Percentiles rank a stretch among this genome's conserved stretches.
Evolutionary conservation across 2,329 filamentous ascomycete species (phyloP).

Genomic region (Corynespora cassiicola): DNA sequence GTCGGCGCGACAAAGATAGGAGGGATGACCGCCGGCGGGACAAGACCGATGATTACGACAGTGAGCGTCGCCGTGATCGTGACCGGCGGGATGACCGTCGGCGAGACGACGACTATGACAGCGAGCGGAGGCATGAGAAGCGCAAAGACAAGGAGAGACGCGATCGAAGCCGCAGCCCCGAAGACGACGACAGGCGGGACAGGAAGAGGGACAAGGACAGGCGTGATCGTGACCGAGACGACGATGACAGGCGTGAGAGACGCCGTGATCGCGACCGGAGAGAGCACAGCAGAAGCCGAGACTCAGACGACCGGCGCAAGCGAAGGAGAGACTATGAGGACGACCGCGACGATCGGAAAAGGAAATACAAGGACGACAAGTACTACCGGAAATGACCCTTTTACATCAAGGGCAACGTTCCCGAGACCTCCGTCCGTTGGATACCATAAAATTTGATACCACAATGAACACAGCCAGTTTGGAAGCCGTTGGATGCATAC

Average conservation of each 20-base stretch:
- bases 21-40: too few species aligned
- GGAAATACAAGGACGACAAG: slow-evolving; percentile 21
- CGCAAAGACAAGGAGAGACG: slow-evolving; percentile 2
- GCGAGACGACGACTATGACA: slow-evolving; percentile 22
- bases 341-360: slow-evolving; percentile 25
- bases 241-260: slow-evolving; percentile 9
- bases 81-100: slow-evolving; percentile 23
- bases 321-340: slow-evolving; percentile 28
- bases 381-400: too few species aligned
- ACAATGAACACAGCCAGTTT: neutral
- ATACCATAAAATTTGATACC: too few species aligned
- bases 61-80: slow-evolving; percentile 22
- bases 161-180: slow-evolving; percentile 3
- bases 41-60: slow-evolving; percentile 10
- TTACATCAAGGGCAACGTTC: too few species aligned
- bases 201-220: slow-evolving; percentile 27
- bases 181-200: slow-evolving; percentile 7
- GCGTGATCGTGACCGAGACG: slow-evolving; percentile 25
- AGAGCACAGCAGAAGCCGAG: slow-evolving; percentile 19
- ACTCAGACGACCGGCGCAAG: slow-evolving; percentile 30
- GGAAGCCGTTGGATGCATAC: neutral
- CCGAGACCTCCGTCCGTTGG: too few species aligned
- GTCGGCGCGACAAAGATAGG: slow-evolving; percentile 23
- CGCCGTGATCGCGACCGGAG: slow-evolving; percentile 20
- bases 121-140: slow-evolving; percentile 8